Percentiles rank a stretch among this genome's conserved stretches.
These are phyloP conservation scores for Eucalyptus marginata DNA, from an alignment of 345 rosid genomes.

Conservation along the genomic window DNA sequence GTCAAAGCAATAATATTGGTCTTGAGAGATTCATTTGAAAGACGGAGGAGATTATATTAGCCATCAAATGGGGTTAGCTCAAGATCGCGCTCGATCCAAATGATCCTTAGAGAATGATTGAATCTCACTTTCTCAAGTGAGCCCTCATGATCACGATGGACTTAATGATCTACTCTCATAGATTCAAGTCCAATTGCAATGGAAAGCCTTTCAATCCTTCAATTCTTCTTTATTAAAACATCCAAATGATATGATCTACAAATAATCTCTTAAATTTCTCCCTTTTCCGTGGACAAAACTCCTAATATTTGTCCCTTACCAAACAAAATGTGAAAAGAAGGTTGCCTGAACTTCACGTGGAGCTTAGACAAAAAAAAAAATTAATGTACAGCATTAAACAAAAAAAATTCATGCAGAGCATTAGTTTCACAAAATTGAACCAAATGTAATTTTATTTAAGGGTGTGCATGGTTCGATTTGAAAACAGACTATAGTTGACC, in stretches of 20 bases:
- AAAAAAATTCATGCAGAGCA: too few relatives aligned
- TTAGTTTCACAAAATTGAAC: too few relatives aligned
- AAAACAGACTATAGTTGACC: too few relatives aligned
- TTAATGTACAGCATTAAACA: too few relatives aligned
- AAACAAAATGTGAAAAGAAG: not conserved
- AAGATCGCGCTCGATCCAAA: rapidly evolving
- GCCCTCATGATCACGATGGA: rapidly evolving
- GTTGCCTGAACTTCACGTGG: not conserved
- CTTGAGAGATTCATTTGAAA: rapidly evolving
- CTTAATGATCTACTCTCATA: not conserved
- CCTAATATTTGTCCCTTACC: not conserved
- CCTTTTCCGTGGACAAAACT: not conserved
- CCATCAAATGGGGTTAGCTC: rapidly evolving
- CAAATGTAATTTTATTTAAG: rapidly evolving
- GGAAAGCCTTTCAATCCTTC: not conserved
- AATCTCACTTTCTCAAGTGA: not conserved
- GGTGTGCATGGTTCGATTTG: too few relatives aligned
- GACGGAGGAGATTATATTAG: not conserved
- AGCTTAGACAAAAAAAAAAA: too few relatives aligned
- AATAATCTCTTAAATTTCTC: not conserved
- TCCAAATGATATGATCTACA: not conserved
- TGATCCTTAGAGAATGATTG: not conserved
- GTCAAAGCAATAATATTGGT: not conserved
- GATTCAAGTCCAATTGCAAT: not conserved
- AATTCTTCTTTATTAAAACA: not conserved